phyloP scores from a whole-genome alignment of 306 rosid genomes.

The Canavalia ensiformis region DNA sequence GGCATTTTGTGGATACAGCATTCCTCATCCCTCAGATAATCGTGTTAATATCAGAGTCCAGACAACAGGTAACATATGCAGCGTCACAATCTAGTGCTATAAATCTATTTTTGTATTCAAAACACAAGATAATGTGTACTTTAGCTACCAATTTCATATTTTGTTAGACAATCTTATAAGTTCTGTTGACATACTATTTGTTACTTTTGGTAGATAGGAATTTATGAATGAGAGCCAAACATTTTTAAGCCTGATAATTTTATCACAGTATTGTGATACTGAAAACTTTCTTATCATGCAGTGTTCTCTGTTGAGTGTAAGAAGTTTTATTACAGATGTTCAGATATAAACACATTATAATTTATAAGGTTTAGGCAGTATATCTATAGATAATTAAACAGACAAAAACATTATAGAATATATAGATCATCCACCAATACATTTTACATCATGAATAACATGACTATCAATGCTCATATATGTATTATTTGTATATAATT shows the following conservation, averaged over 20 bases:
- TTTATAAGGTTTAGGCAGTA: neutral
- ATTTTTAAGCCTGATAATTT: neutral
- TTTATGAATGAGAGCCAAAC: neutral
- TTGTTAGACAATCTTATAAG: neutral
- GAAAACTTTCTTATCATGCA: neutral
- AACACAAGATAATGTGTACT: neutral
- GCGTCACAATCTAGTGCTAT: constrained; percentile 12
- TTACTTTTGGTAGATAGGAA: constrained; percentile 22
- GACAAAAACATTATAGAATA: neutral
- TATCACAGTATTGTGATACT: neutral
- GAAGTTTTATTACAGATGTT: neutral
- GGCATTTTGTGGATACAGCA: constrained; percentile 81
- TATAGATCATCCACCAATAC: neutral
- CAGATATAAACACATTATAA: neutral
- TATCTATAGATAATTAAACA: neutral
- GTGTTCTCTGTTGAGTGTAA: neutral
- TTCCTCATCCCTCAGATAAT: constrained; percentile 92
- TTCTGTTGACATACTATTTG: neutral
- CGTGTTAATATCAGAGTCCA: constrained; percentile 83
- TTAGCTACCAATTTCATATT: neutral
- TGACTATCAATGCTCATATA: neutral
- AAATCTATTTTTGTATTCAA: constrained; percentile 8
- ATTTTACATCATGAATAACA: constrained; percentile 4
- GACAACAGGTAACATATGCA: constrained; percentile 69
- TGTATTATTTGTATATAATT: neutral